Percentiles rank a stretch among this genome's conserved stretches.
These are phyloP conservation scores for Lasiosphaeria hispida DNA, from an alignment of 495 filamentous ascomycete species.

Conservation along the genomic window DNA sequence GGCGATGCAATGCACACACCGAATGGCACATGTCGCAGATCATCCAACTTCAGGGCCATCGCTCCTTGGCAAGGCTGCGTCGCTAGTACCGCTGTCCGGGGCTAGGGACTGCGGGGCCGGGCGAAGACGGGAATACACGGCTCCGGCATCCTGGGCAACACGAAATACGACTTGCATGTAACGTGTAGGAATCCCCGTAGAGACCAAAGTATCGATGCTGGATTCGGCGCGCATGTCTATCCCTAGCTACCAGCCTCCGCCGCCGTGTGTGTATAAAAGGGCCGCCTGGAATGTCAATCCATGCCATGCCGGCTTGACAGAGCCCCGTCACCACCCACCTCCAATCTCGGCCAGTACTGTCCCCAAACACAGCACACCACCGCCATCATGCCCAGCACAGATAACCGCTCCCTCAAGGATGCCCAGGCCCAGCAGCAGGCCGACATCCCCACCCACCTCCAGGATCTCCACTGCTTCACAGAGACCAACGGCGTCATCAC, in stretches of 20 bases:
- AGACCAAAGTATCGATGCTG: too few species aligned
- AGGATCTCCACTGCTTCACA: conserved; percentile 55
- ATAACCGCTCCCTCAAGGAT: conserved; percentile 17
- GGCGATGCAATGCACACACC: too few species aligned
- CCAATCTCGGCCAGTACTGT: too few species aligned
- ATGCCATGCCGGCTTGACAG: too few species aligned
- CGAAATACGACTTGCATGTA: conserved; percentile 13
- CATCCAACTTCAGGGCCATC: too few species aligned
- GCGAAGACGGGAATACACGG: neutral
- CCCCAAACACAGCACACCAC: too few species aligned
- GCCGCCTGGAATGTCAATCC: neutral
- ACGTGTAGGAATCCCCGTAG: too few species aligned
- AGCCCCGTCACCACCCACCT: too few species aligned
- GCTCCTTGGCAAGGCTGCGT: too few species aligned
- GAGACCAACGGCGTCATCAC: conserved; percentile 60
- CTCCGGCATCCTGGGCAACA: neutral
- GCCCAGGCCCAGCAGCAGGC: conserved; percentile 15
- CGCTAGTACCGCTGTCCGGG: neutral
- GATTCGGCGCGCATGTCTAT: too few species aligned
- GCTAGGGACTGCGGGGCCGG: conserved; percentile 10
- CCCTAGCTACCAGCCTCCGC: too few species aligned
- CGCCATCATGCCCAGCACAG: neutral
- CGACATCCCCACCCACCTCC: conserved; percentile 33
- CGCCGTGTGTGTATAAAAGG: neutral
- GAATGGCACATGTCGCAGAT: too few species aligned